These are phyloP conservation scores for Phytophthora crassamura DNA, from an alignment of 352 stramenopile species.

Conservation along the genomic window DNA sequence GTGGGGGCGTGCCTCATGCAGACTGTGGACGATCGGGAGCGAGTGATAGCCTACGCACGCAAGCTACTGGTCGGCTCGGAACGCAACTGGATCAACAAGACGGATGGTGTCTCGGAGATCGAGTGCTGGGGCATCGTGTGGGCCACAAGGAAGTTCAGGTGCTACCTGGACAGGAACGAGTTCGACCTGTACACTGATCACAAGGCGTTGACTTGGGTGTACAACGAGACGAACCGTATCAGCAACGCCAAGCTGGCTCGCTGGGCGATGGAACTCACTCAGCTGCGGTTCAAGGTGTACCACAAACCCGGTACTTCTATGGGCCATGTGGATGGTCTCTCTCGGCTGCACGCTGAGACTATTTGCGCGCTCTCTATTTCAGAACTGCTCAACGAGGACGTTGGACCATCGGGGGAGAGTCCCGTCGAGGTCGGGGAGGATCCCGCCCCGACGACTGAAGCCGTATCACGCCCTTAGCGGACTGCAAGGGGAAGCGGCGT, in stretches of 20 bases:
- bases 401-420: neutral
- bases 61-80: neutral
- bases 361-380: neutral
- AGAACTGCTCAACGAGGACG: neutral
- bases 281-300: no score
- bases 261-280: neutral
- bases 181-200: neutral
- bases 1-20: neutral
- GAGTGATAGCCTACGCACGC: neutral
- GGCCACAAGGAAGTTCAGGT: neutral
- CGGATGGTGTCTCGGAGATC: neutral
- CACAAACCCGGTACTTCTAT: neutral
- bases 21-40: neutral
- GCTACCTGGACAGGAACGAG: neutral
- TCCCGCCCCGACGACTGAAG: no score
- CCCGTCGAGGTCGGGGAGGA: no score
- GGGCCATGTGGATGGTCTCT: neutral
- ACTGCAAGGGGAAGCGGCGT: no score
- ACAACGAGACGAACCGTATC: neutral
- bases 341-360: neutral
- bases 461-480: no score
- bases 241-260: neutral
- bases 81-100: neutral
- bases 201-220: neutral
- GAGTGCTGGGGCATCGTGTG: neutral